These are phyloP conservation scores for Friedmanniomyces endolithicus DNA, from an alignment of 495 filamentous ascomycete species.

Conservation along the genomic window DNA sequence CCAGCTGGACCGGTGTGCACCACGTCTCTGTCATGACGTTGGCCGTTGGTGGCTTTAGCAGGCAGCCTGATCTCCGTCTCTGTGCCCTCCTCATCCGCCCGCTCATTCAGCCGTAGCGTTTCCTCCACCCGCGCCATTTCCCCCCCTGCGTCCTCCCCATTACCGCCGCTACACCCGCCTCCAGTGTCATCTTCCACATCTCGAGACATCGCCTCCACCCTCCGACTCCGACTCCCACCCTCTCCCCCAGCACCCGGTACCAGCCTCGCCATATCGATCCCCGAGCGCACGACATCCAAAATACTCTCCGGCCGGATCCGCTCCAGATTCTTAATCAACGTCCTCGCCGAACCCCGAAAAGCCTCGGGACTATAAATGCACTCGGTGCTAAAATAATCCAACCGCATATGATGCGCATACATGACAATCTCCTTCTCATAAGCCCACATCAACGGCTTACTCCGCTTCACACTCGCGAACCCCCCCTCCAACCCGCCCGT, in stretches of 20 bases:
- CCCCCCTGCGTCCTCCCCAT: constrained; percentile 55
- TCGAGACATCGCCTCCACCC: constrained; percentile 11
- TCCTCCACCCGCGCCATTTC: constrained; percentile 94
- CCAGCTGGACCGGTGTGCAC: constrained; percentile 3
- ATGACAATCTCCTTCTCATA: constrained; percentile 99
- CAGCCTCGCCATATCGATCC: constrained; percentile 86
- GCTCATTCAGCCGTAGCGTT: constrained; percentile 56
- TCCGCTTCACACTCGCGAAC: constrained; percentile 56
- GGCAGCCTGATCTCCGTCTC: constrained; percentile 60
- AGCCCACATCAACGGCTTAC: constrained; percentile 93
- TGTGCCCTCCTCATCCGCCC: constrained; percentile 37
- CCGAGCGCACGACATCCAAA: constrained; percentile 83
- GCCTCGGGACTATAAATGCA: constrained; percentile 98
- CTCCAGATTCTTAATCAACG: constrained; percentile 88
- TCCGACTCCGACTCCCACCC: constrained; percentile 25
- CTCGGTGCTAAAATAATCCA: constrained; percentile 97
- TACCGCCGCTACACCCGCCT: constrained; percentile 65
- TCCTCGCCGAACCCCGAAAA: constrained; percentile 85
- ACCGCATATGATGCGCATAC: constrained; percentile 87
- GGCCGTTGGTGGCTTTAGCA: background rate
- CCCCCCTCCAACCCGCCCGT: background rate
- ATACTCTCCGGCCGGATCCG: constrained; percentile 86
- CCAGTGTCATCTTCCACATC: constrained; percentile 43
- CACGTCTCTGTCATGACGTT: constrained; percentile 12
- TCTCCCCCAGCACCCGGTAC: constrained; percentile 48